Evolutionary conservation across 192 early-diverging fungal species (phyloP).

Genomic region (Lobosporangium transversale): DNA sequence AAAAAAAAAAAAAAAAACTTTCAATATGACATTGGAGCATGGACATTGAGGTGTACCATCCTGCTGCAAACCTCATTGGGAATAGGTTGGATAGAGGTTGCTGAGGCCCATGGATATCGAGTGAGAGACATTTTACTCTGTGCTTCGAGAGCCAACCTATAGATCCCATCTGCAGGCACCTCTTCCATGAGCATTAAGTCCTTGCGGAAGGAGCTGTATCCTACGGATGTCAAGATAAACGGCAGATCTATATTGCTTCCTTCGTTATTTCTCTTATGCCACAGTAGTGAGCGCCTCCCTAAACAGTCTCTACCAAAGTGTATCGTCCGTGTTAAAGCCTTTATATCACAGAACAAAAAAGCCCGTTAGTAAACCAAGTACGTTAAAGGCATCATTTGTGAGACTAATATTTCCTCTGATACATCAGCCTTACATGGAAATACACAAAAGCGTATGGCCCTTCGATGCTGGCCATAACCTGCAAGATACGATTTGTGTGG

Average conservation of each 20-base stretch:
- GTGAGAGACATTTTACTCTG: slow-evolving; percentile 8
- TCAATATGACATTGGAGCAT: not conserved
- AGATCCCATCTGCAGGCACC: slow-evolving; percentile 82
- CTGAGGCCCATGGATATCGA: slow-evolving; percentile 37
- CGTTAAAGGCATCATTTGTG: too few relatives aligned
- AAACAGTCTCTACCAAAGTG: slow-evolving; percentile 91
- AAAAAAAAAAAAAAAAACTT: not conserved
- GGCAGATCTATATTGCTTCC: slow-evolving; percentile 6
- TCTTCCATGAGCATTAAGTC: slow-evolving; percentile 56
- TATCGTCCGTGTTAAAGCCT: slow-evolving; percentile 55
- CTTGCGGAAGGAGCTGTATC: slow-evolving; percentile 46
- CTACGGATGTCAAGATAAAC: slow-evolving; percentile 64
- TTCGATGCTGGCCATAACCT: slow-evolving; percentile 61
- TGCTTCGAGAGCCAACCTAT: slow-evolving; percentile 65
- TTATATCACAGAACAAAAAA: slow-evolving; percentile 6
- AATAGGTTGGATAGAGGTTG: not conserved
- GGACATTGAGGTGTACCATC: too few relatives aligned
- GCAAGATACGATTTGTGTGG: slow-evolving; percentile 35
- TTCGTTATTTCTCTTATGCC: slow-evolving; percentile 56
- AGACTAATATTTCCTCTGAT: too few relatives aligned
- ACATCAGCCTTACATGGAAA: slow-evolving; percentile 63
- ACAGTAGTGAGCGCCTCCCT: slow-evolving; percentile 84
- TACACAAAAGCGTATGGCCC: slow-evolving; percentile 89
- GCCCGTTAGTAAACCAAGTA: too few relatives aligned
- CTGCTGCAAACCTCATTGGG: too few relatives aligned